Base-by-base conservation (phyloP, 2,329 filamentous ascomycete species). In the Neofusicoccum laricinum region DNA sequence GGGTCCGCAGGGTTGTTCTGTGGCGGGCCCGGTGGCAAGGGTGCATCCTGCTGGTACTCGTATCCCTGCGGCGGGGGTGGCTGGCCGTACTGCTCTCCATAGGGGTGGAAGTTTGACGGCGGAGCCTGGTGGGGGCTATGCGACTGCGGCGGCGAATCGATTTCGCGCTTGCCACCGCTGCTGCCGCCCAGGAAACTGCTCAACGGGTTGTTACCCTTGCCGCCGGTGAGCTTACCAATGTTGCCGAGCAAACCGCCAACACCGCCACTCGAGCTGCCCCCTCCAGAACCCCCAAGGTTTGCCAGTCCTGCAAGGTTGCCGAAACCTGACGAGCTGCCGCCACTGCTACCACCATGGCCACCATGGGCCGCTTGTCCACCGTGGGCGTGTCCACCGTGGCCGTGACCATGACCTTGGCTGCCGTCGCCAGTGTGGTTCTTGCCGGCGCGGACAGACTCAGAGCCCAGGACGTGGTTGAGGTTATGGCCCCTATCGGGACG, bases 391-490 rank as follows among this genome's bases (percentile, higher is more conserved):
- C 63, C 58, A 36, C 40, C 55, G 11, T 55, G 38, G 25, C 74
- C 73, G 49, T 78, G 75, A 12, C 45, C 45, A 30, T 48, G 46
- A n/a, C 46, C 53, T 4, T 58, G 38, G 11, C 53, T 38, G 43
- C 45, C 21, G 4, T 68, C 67, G 17, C 72, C 74, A 12, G 76
- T 79, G 74, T 97, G 92, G 75, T 98, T 99, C 75, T 88, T 89
- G 49, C 94, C 93, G 8, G 84, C 83, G 72, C 87, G 90, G 65
- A 99, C 95, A 6, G 91, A 92, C 62, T 96, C 88, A 0, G 93
- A 92, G 53, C 87, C 89, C 10, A 99, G 84, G n/a, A 95, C 72
- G 61, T 86, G 80, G 73, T 96, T 89, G 17, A 98, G 81, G 59
- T 87, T 84, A 61, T 86, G 80, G 4, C 85, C 85, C 48, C 87